Conservation (phyloP, 2,329 filamentous ascomycete species). For the Chrysosporium queenslandicum region DNA sequence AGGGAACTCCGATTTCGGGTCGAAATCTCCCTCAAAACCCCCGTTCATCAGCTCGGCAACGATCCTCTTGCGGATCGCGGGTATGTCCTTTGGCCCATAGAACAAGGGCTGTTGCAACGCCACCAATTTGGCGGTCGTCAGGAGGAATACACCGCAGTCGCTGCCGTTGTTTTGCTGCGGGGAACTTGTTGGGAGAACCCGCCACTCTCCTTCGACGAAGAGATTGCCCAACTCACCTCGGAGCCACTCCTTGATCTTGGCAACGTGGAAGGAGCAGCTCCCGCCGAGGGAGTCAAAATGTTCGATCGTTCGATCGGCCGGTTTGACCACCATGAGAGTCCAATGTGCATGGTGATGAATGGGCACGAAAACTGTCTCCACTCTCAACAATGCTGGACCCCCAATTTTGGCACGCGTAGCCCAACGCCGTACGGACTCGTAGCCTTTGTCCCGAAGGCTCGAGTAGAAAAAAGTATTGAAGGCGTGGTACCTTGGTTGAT, state of each 20-base stretch:
- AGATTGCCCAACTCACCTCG: conserved; percentile 32
- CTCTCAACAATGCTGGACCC: conserved; percentile 35
- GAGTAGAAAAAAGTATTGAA: conserved; percentile 40
- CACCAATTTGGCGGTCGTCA: conserved; percentile 41
- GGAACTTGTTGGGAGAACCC: conserved; percentile 29
- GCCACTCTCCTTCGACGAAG: conserved; percentile 39
- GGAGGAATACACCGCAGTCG: conserved; percentile 43
- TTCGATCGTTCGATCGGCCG: conserved; percentile 35
- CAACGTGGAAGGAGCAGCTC: conserved; percentile 26
- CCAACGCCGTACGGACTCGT: conserved; percentile 35
- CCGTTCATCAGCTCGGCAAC: conserved; percentile 41
- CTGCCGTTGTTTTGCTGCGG: conserved; percentile 40
- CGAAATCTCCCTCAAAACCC: conserved; percentile 36
- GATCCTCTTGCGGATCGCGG: conserved; percentile 36
- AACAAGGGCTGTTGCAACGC: conserved; percentile 35
- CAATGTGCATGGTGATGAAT: conserved; percentile 40
- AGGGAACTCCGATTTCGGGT: conserved; percentile 17
- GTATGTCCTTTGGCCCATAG: conserved; percentile 34
- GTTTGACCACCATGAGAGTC: conserved; percentile 41
- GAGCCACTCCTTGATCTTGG: conserved; percentile 35
- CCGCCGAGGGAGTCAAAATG: conserved; percentile 40
- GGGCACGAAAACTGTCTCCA: conserved; percentile 41
- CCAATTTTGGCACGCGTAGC: conserved; percentile 39
- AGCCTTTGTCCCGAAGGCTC: conserved; percentile 34
- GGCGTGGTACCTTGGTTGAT: conserved; percentile 33